These are phyloP conservation scores for Phoma herbarum DNA, from an alignment of 2,329 filamentous ascomycete genomes.

Conservation along the genomic window DNA sequence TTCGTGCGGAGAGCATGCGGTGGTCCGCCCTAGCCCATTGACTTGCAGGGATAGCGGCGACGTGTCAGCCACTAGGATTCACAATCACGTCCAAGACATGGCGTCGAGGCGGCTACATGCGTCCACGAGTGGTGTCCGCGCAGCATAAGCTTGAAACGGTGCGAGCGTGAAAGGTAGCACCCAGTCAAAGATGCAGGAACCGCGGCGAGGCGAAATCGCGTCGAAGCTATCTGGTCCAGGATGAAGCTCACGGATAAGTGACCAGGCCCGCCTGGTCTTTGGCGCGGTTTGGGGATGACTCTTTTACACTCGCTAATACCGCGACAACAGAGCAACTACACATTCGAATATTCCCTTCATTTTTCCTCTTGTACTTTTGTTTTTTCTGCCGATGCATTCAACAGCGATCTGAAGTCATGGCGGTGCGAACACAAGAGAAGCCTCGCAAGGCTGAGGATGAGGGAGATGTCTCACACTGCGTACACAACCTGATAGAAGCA, in stretches of 20 bases:
- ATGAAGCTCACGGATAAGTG: slow-evolving; percentile 42
- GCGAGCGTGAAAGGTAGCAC: slow-evolving; percentile 32
- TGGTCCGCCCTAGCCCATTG: slow-evolving; percentile 29
- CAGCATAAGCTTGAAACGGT: slow-evolving; percentile 39
- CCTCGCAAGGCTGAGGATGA: slow-evolving; percentile 30
- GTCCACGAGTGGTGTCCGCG: slow-evolving; percentile 25
- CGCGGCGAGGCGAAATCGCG: slow-evolving; percentile 17
- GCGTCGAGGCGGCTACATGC: slow-evolving; percentile 40
- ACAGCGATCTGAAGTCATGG: slow-evolving; percentile 33
- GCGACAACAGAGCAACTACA: slow-evolving; percentile 29
- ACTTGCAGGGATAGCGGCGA: slow-evolving; percentile 27
- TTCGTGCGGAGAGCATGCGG: slow-evolving; percentile 28
- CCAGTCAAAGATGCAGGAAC: slow-evolving; percentile 50
- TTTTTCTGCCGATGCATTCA: slow-evolving; percentile 18
- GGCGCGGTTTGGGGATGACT: slow-evolving; percentile 34
- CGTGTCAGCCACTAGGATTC: slow-evolving; percentile 35
- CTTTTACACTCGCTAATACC: slow-evolving; percentile 37
- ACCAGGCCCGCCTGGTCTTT: slow-evolving; percentile 34
- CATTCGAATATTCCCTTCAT: slow-evolving; percentile 23
- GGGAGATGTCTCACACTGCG: slow-evolving; percentile 46
- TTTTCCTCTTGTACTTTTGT: slow-evolving; percentile 23
- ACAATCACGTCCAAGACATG: slow-evolving; percentile 35
- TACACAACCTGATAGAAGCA: slow-evolving; percentile 55
- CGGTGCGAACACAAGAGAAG: slow-evolving; percentile 31
- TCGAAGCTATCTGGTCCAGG: slow-evolving; percentile 26